Conservation (phyloP, 768 basidiomycete species). For the Cyclocybe aegerita region DNA sequence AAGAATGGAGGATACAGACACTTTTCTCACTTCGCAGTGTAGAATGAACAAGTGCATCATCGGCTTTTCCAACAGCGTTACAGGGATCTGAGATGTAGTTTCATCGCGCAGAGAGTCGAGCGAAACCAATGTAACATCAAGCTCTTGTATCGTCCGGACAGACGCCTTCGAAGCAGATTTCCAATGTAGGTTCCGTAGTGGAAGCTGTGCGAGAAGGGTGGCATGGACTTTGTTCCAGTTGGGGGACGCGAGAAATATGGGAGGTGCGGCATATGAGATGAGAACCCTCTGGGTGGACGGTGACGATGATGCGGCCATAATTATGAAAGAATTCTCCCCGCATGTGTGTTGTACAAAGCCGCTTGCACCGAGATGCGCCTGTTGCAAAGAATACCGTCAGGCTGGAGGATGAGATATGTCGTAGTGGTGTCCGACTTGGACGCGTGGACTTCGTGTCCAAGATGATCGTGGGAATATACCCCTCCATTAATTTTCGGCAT, state of each 20-base stretch:
- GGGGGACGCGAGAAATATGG: conserved; percentile 63
- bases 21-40: conserved; percentile 73
- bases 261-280: conserved; percentile 67
- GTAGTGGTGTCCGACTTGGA: conserved; percentile 1
- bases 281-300: conserved; percentile 48
- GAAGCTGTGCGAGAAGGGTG: conserved; percentile 70
- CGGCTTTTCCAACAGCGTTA: conserved; percentile 81
- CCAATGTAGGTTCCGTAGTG: conserved; percentile 92
- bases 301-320: conserved; percentile 22
- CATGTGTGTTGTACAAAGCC: too few species aligned
- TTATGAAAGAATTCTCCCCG: conserved; percentile 1
- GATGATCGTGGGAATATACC: conserved; percentile 21
- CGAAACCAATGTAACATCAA: conserved; percentile 73
- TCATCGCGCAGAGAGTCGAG: conserved; percentile 72
- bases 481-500: conserved; percentile 10
- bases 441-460: conserved; percentile 8
- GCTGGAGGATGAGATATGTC: neutral
- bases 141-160: conserved; percentile 84
- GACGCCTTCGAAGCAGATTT: conserved; percentile 70
- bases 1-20: neutral
- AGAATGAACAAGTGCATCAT: conserved; percentile 85
- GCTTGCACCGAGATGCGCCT: too few species aligned
- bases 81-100: conserved; percentile 71
- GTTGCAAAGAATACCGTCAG: too few species aligned
- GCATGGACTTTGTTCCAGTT: conserved; percentile 71